These are phyloP conservation scores for Vitellaria paradoxa DNA, from an alignment of 179 eudicot species.

Conservation along the genomic window DNA sequence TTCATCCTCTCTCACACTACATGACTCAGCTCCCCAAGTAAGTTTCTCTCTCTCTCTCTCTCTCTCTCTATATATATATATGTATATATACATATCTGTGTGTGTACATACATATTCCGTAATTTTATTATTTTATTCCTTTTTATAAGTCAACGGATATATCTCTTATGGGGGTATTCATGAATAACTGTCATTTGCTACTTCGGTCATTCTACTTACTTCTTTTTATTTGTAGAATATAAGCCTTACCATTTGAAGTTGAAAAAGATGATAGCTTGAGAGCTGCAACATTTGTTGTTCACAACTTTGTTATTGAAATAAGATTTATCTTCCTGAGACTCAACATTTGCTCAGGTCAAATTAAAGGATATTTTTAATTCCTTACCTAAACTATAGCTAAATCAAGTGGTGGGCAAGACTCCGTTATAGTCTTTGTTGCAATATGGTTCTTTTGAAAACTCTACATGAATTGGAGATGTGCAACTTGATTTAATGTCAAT, in stretches of 20 bases:
- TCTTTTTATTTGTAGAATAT: background rate
- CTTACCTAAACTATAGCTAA: background rate
- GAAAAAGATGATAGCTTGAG: background rate
- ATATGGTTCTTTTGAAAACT: background rate
- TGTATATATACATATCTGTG: background rate
- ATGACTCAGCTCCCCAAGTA: slow-evolving; percentile 5
- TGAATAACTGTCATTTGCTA: too few relatives aligned
- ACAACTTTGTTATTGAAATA: background rate
- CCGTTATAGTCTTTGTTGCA: too few relatives aligned
- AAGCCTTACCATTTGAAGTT: background rate
- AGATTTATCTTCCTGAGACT: background rate
- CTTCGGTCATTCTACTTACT: background rate
- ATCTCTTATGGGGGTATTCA: too few relatives aligned
- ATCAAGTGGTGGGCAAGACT: background rate
- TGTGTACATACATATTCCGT: too few relatives aligned
- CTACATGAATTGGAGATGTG: background rate
- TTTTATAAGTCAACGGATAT: too few relatives aligned
- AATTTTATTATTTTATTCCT: too few relatives aligned
- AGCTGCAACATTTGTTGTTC: background rate
- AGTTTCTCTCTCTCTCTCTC: slow-evolving; percentile 3
- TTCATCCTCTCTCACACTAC: background rate
- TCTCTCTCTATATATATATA: background rate
- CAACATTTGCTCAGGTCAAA: background rate
- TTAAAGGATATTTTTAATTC: background rate
- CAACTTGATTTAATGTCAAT: background rate